Base-by-base conservation (phyloP, 768 basidiomycete species). In the Calocybe cyanea region DNA sequence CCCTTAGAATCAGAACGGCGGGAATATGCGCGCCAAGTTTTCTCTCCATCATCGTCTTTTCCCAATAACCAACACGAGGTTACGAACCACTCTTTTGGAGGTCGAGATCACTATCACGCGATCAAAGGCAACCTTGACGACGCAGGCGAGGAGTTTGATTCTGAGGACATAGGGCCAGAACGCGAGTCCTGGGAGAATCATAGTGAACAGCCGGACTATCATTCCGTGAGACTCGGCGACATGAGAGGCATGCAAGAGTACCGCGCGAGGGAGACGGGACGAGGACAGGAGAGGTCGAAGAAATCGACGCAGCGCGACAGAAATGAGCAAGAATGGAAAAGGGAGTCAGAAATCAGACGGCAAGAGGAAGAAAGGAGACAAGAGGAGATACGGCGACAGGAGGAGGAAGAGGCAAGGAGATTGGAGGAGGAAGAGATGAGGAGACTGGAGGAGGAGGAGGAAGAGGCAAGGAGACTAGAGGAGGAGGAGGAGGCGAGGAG, bases 401-500 rank as follows among this genome's bases (percentile, higher is more conserved):
- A 63, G 35, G 51, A 56, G 37, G 52, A 55, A 13, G 50, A 38
- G 23, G 66, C 66, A 45, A 46, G 47, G 41, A 52, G 55, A 41
- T 53, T 60, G 28, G 45, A 50, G 24, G 54, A 49, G 45, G 47
- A n/a, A n/a, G n/a, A n/a, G n/a, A n/a, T n/a, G n/a, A n/a, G n/a
- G n/a, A n/a, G n/a, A n/a, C n/a, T n/a, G n/a, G n/a, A 48, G 38
- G 51, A 53, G 41, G 55, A 62, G 49, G 43, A 50, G 37, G 55
- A 53, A 24, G 54, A 51, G 40, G 49, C 51, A 21, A 35, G 31
- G 25, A 46, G 44, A 41, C 39, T 44, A 40, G 50, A 52, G 49
- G 53, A 54, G 40, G 50, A 52, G 49, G 53, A 54, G 34, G 55
- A 49, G n/a, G 53, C 49, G 46, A 30, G 37, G 10, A 50, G 38